Evolutionary conservation across 2,329 filamentous ascomycete genomes (phyloP).

Genomic region (Claviceps sp.): DNA sequence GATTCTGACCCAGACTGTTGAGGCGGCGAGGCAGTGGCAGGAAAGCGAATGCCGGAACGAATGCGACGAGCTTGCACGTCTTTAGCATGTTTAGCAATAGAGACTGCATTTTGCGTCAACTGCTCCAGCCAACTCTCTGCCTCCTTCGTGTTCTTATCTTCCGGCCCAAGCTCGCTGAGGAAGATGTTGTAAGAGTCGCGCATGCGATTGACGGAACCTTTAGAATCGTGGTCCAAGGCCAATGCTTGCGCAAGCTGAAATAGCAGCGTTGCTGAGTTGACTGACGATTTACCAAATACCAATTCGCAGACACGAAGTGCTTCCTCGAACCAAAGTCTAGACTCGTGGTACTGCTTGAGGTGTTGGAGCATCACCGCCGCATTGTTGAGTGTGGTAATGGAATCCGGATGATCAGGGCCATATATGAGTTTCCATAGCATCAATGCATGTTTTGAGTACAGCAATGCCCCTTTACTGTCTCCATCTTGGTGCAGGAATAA

Average conservation of each 20-base stretch:
- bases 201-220: constrained; percentile 85
- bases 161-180: constrained; percentile 68
- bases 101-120: constrained; percentile 88
- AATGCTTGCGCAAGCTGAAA: constrained; percentile 96
- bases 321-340: constrained; percentile 90
- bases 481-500: constrained; percentile 87
- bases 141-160: constrained; percentile 96
- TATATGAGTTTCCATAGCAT: constrained; percentile 97
- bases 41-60: constrained; percentile 56
- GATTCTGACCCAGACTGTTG: constrained; percentile 18
- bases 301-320: constrained; percentile 80
- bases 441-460: constrained; percentile 83
- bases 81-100: constrained; percentile 86
- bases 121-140: constrained; percentile 94
- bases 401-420: constrained; percentile 84
- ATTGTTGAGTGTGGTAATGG: constrained; percentile 97
- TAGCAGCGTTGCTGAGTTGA: constrained; percentile 86
- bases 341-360: constrained; percentile 88
- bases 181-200: constrained; percentile 95
- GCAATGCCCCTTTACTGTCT: constrained; percentile 76
- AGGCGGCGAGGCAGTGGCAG: constrained; percentile 19
- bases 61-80: constrained; percentile 65
- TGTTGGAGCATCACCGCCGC: constrained; percentile 96
- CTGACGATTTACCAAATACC: constrained; percentile 76
- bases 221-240: constrained; percentile 89